Percentiles rank a stretch among this genome's conserved stretches.
Conservation (phyloP, 805 yeast genomes). For the Starmerella powellii region DNA sequence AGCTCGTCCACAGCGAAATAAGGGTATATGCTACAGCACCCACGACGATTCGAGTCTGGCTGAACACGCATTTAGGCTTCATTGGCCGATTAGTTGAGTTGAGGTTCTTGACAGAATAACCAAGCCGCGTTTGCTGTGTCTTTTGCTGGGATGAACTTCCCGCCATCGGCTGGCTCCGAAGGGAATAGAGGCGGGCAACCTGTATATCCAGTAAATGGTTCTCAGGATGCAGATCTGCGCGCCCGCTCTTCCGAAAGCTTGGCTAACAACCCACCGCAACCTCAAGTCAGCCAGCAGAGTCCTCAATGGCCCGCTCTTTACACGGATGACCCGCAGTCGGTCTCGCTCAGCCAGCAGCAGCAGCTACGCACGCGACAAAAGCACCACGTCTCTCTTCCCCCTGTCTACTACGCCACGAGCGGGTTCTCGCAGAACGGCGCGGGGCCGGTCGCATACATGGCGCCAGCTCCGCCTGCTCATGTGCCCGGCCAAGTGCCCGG, state of each 20-base stretch:
- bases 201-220: too few relatives aligned
- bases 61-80: too few relatives aligned
- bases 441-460: background rate
- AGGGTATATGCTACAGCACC: too few relatives aligned
- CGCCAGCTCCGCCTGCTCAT: background rate
- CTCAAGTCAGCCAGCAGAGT: background rate
- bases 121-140: too few relatives aligned
- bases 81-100: too few relatives aligned
- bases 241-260: too few relatives aligned
- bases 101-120: too few relatives aligned
- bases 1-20: too few relatives aligned
- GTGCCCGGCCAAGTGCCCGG: too few relatives aligned
- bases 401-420: conserved; percentile 10
- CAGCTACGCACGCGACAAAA: conserved; percentile 9
- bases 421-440: conserved; percentile 3
- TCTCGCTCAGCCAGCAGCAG: conserved; percentile 7
- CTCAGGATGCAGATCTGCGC: too few relatives aligned
- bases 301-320: background rate
- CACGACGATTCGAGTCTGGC: too few relatives aligned
- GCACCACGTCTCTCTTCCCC: conserved; percentile 17
- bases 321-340: conserved; percentile 1
- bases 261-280: too few relatives aligned
- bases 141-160: background rate
- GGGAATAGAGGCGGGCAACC: background rate
- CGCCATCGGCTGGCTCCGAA: background rate